These are phyloP conservation scores for Phytophthora pluvialis DNA, from an alignment of 352 stramenopile genomes.

Conservation along the genomic window DNA sequence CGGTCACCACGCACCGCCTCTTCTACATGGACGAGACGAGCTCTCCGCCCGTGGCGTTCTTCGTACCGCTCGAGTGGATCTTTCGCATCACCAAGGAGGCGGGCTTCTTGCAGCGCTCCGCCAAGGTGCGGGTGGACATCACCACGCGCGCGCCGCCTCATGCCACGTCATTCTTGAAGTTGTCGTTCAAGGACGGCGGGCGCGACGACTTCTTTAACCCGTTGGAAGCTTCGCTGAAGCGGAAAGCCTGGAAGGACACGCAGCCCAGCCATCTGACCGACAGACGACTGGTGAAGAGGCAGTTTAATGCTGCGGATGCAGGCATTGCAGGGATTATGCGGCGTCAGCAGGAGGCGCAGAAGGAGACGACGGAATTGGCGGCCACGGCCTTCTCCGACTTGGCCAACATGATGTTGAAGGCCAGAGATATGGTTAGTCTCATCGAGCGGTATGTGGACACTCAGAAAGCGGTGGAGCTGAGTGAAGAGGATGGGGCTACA, in stretches of 20 bases:
- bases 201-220: conserved; percentile 87
- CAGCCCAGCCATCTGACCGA: conserved; percentile 79
- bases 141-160: conserved; percentile 40
- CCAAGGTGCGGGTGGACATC: conserved; percentile 85
- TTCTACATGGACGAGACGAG: conserved; percentile 80
- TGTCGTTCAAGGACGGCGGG: conserved; percentile 88
- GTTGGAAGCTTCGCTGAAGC: conserved; percentile 65
- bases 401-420: conserved; percentile 90
- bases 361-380: conserved; percentile 80
- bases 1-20: conserved; percentile 84
- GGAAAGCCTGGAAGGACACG: conserved; percentile 80
- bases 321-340: conserved; percentile 86
- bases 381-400: conserved; percentile 91
- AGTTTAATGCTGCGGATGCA: conserved; percentile 80
- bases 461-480: conserved; percentile 56
- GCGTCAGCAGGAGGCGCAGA: conserved; percentile 79
- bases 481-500: conserved; percentile 17
- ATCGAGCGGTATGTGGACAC: conserved; percentile 93
- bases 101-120: conserved; percentile 83
- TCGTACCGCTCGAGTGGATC: conserved; percentile 78
- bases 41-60: conserved; percentile 64
- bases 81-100: conserved; percentile 76
- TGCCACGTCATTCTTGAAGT: conserved; percentile 75
- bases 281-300: conserved; percentile 73
- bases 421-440: conserved; percentile 91